Base-by-base conservation (phyloP, 2,329 filamentous ascomycete species). In the Sporothrix pseudoabietina region DNA sequence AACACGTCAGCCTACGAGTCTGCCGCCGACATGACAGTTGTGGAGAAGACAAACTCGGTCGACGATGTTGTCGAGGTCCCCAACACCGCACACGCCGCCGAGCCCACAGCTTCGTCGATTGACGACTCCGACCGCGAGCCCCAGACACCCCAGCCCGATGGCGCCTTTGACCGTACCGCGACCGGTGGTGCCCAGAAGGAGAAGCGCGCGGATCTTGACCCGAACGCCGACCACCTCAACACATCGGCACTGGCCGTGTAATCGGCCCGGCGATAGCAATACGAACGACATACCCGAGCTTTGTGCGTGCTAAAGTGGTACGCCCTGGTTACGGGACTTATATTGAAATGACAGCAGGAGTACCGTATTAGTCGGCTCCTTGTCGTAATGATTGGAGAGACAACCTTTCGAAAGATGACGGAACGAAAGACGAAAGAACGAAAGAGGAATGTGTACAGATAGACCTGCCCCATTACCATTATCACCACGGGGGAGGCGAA, bases 81-180 rank as follows among this genome's bases (percentile, higher is more conserved):
- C n/a, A 55, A 68, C n/a, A 65, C 73, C 1, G 68, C 69, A 3
- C 72, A 73, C 19, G 71, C 69, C 8, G 41, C 71, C 2, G 76
- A 75, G 32, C 61, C 63, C 2, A 74, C 74, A 10, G 68, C 72
- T 3, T 73, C 74, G 8, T 71, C 71, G 1, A 47, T 74, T 44
- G 76, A 77, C 57, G 75, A 75, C 35, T 77, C 72, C 2, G 65
- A 75, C n/a, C 39, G 49, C 0, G 76, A 77, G 52, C 75, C 74
- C 8, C 71, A 74, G 72, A 77, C 77, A 1, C 77, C 77, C 0
- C 72, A 73, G 4, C 69, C 72, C 6, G 75, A 75, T 3, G 74
- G 75, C 7, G 35, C 54, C 0, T 26, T 75, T 41, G 65, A 75
- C 4, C 19, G 35, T 2, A n/a, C 61, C 19, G 19, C 26, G 1